Evolutionary conservation across 306 rosid genomes (phyloP).

Genomic region (Glycine tomentella): DNA sequence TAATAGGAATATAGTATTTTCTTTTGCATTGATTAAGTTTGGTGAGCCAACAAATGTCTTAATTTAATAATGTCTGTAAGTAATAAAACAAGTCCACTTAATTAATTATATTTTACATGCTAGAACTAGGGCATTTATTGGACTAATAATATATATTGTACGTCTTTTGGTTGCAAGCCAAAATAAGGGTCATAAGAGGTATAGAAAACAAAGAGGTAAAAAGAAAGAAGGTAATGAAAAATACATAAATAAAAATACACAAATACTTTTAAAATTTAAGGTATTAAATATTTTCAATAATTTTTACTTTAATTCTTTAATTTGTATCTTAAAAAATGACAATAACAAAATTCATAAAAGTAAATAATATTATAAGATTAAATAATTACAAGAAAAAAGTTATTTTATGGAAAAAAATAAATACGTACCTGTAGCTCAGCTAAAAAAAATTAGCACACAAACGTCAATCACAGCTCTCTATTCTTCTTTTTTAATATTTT

Average conservation of each 20-base stretch:
- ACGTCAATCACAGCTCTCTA: not conserved
- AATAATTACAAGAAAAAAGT: not conserved
- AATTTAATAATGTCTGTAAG: constrained; percentile 16
- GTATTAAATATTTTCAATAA: not conserved
- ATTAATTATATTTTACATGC: not conserved
- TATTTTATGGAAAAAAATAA: not conserved
- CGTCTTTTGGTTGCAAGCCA: not conserved
- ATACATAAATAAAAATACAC: not conserved
- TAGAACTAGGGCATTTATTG: not conserved
- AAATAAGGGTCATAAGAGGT: not conserved
- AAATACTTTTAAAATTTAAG: not conserved
- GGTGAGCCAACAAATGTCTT: constrained; percentile 13
- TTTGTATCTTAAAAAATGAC: not conserved
- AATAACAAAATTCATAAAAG: not conserved
- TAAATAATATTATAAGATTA: not conserved
- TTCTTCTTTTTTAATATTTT: not conserved
- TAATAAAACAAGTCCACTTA: not conserved
- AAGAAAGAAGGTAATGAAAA: not conserved
- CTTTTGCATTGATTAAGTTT: constrained; percentile 15
- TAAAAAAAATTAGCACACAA: not conserved
- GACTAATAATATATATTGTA: not conserved
- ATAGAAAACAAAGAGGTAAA: not conserved
- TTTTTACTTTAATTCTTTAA: not conserved
- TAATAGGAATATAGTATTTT: not conserved
- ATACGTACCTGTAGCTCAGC: not conserved